Evolutionary conservation across 2,329 filamentous ascomycete genomes (phyloP).

Genomic region (Dichotomopilus funicola): DNA sequence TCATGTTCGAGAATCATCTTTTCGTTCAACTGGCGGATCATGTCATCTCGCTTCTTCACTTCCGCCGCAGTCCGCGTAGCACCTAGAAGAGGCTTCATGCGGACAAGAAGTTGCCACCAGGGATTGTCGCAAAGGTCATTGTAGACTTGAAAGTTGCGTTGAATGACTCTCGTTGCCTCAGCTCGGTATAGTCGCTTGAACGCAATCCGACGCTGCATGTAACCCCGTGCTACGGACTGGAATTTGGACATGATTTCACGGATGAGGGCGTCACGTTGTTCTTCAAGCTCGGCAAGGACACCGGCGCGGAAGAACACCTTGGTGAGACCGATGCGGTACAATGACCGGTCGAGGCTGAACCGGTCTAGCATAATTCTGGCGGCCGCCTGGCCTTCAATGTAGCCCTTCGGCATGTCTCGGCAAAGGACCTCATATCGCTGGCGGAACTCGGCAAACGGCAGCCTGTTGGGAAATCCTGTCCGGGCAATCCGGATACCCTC

Average conservation of each 20-base stretch:
- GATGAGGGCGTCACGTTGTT: constrained; percentile 87
- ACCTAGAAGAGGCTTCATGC: constrained; percentile 91
- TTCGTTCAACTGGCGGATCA: constrained; percentile 79
- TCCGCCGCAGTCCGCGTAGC: constrained; percentile 87
- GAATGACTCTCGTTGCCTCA: constrained; percentile 90
- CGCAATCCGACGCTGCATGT: constrained; percentile 77
- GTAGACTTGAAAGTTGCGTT: constrained; percentile 89
- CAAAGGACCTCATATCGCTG: constrained; percentile 95
- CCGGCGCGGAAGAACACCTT: constrained; percentile 98
- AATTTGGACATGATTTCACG: constrained; percentile 90
- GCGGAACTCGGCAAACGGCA: constrained; percentile 88
- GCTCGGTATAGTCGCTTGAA: constrained; percentile 92
- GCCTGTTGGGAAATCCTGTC: constrained; percentile 90
- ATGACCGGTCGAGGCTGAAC: constrained; percentile 72
- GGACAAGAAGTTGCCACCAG: constrained; percentile 93
- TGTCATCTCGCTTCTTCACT: constrained; percentile 90
- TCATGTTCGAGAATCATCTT: constrained; percentile 72
- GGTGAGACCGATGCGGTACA: constrained; percentile 89
- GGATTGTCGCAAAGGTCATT: constrained; percentile 83
- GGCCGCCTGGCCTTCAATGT: constrained; percentile 81
- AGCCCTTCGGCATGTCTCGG: constrained; percentile 77
- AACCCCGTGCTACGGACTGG: constrained; percentile 86
- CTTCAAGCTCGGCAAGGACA: constrained; percentile 92
- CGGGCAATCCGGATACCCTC: constrained; percentile 96
- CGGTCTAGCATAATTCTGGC: constrained; percentile 84